Evolutionary conservation across 1,284 basidiomycete genomes (phyloP).

Genomic region (Xerocomus nothofagi): DNA sequence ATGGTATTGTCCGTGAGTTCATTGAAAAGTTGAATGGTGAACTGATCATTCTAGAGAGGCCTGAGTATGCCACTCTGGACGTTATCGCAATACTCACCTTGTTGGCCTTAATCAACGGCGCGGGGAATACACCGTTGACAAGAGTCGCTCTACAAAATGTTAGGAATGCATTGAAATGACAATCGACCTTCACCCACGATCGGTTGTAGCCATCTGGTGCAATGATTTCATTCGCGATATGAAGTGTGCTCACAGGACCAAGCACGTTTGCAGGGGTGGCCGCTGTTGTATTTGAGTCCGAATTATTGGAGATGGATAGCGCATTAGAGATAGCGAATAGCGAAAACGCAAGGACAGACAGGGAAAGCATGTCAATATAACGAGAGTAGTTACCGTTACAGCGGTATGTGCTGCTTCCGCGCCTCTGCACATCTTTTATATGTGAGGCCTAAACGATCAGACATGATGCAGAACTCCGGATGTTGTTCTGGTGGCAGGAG

Average conservation of each 20-base stretch:
- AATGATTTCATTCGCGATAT: slow-evolving; percentile 29
- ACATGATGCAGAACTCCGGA: no score
- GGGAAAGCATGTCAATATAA: slow-evolving; percentile 6
- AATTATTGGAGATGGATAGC: neutral
- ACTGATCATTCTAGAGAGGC: slow-evolving; percentile 16
- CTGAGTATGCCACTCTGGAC: neutral
- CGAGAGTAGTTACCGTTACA: no score
- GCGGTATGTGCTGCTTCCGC: neutral
- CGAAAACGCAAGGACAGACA: slow-evolving; percentile 8
- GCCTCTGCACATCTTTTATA: slow-evolving; percentile 15
- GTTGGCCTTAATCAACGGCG: slow-evolving; percentile 26
- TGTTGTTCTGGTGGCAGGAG: neutral
- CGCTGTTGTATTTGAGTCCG: neutral
- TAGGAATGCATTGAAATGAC: neutral
- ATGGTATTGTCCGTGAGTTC: slow-evolving; percentile 35
- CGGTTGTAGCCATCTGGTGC: slow-evolving; percentile 39
- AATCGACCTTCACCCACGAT: slow-evolving; percentile 21
- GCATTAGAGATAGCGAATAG: slow-evolving; percentile 13
- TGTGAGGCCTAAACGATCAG: neutral
- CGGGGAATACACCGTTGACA: slow-evolving; percentile 29
- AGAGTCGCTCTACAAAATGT: slow-evolving; percentile 23
- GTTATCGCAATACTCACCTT: slow-evolving; percentile 14
- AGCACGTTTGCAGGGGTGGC: slow-evolving; percentile 1
- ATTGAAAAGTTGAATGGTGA: slow-evolving; percentile 33
- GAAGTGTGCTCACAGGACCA: slow-evolving; percentile 19